phyloP scores from a whole-genome alignment of 2,329 filamentous ascomycete species.

The Elsinoe perseae region DNA sequence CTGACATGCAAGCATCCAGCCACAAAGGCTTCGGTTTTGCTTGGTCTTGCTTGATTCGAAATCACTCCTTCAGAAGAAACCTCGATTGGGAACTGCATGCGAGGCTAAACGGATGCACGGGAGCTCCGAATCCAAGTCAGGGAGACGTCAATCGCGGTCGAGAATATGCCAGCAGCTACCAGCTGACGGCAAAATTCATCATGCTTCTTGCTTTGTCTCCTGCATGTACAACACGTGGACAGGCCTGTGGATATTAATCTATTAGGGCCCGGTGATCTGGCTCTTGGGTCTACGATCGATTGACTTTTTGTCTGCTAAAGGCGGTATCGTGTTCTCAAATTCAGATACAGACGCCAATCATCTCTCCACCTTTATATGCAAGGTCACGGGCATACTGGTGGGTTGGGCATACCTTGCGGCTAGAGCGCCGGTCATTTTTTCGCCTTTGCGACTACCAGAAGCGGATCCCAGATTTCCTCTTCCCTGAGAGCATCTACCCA shows the following conservation, averaged over 20 bases:
- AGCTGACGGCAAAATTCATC: not conserved
- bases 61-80: not conserved
- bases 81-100: not conserved
- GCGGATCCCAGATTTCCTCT: not conserved
- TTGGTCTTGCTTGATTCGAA: conserved; percentile 10
- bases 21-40: not conserved
- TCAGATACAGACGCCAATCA: too few relatives aligned
- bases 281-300: not conserved
- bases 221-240: conserved; percentile 2
- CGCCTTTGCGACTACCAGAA: not conserved
- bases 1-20: not conserved
- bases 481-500: conserved; percentile 11
- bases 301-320: not conserved
- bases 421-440: not conserved
- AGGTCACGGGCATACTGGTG: too few relatives aligned
- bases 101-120: not conserved
- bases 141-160: not conserved
- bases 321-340: conserved; percentile 3
- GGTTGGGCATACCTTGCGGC: too few relatives aligned
- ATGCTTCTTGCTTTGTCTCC: not conserved
- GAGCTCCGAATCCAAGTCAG: not conserved
- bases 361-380: too few relatives aligned
- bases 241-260: not conserved
- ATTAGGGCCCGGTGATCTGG: conserved; percentile 2
- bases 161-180: not conserved